These are phyloP conservation scores for Cadophora sp. DNA, from an alignment of 2,329 filamentous ascomycete genomes.

Conservation along the genomic window DNA sequence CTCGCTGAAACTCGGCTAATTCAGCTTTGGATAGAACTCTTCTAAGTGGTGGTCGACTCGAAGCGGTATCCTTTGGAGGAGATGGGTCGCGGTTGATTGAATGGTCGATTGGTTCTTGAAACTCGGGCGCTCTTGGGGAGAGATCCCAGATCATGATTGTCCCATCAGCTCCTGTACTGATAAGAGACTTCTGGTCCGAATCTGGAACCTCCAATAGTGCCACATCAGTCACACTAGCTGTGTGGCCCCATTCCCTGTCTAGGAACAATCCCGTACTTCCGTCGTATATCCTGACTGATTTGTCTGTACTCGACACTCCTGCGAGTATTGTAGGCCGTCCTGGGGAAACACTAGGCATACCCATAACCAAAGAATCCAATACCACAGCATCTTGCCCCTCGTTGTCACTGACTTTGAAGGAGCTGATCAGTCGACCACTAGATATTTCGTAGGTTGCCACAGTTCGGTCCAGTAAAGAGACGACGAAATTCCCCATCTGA, in stretches of 20 bases:
- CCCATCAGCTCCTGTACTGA: constrained; percentile 80
- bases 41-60: constrained; percentile 75
- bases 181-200: constrained; percentile 62
- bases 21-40: constrained; percentile 88
- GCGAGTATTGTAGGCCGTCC: constrained; percentile 71
- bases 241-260: constrained; percentile 93
- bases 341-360: constrained; percentile 60
- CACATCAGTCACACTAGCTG: constrained; percentile 89
- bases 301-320: constrained; percentile 93
- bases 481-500: constrained; percentile 56
- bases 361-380: constrained; percentile 77
- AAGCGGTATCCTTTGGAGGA: constrained; percentile 55
- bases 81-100: constrained; percentile 37
- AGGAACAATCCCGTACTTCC: constrained; percentile 77
- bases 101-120: constrained; percentile 34
- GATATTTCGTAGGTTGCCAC: constrained; percentile 67
- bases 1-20: constrained; percentile 76
- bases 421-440: constrained; percentile 72
- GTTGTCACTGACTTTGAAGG: constrained; percentile 84
- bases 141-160: constrained; percentile 78
- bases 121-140: constrained; percentile 35
- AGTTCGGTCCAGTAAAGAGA: constrained; percentile 66
- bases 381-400: constrained; percentile 83
- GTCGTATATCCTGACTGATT: constrained; percentile 92
- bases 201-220: constrained; percentile 67